Base-by-base conservation (phyloP, 2,329 filamentous ascomycete species). In the Seiridium cupressi region DNA sequence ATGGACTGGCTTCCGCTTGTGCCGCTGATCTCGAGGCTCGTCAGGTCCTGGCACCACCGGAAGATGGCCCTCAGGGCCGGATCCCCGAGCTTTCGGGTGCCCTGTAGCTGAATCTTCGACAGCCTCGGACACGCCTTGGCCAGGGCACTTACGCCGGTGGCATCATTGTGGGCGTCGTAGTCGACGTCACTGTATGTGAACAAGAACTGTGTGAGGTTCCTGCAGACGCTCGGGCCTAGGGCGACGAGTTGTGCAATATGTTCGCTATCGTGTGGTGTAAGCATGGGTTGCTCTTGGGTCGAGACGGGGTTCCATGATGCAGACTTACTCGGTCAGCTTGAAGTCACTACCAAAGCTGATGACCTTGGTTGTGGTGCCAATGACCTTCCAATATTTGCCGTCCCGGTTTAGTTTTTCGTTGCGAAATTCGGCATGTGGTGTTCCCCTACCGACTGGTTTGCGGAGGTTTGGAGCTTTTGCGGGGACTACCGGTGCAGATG, bases 361-460 rank as follows among this genome's bases (percentile, higher is more conserved):
- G 7, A 42, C 13, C 38, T 42, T 42, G 38, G 38, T 42, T 42
- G 38, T 42, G 38, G 26, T 46, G 10, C 54, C 7, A 35, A 44
- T 44, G 13, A 6, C 42, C 2, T 9, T 42, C 7, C 13, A 8
- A 42, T 42, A 42, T 13, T 42, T 7, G 38, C 38, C 38, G 13
- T 42, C 38, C 38, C 38, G 2, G 7, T 61, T 7, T 9, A 13
- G 32, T 54, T 40, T 44, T 59, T 55, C 2, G 35, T 35, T 18
- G 51, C 11, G 3, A 36, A 26, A 11, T 2, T 31, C 13, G 18
- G 38, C 38, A 7, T 54, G 6, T 38, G 32, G 36, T 18, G 10
- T 54, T 68, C 58, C 60, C 82, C 76, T 95, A 7, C 7, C 38
- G 13, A 42, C 38, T 42, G 38, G 38, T 13, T 42, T 7, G 13